Evolutionary conservation across 2,329 filamentous ascomycete genomes (phyloP).

Genomic region (Calonectria hawksworthii): DNA sequence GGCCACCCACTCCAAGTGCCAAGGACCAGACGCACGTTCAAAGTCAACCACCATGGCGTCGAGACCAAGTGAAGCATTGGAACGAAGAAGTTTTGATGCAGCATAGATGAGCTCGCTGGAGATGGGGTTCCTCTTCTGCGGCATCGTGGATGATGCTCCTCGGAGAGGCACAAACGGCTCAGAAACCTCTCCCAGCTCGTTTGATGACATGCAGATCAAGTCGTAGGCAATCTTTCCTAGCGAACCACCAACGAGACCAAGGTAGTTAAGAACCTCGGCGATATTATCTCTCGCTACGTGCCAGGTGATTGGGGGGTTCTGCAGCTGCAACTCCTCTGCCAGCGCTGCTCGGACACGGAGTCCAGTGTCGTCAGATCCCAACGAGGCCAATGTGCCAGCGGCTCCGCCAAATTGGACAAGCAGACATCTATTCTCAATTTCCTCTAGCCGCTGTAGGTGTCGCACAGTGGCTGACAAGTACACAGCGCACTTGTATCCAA

Average conservation of each 20-base stretch:
- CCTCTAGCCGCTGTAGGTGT: conserved; percentile 61
- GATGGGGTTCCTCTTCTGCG: conserved; percentile 71
- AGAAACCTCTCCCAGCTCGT: conserved; percentile 63
- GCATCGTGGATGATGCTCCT: conserved; percentile 69
- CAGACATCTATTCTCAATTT: conserved; percentile 61
- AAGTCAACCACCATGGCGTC: conserved; percentile 72
- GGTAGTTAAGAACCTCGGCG: conserved; percentile 66
- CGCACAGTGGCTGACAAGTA: conserved; percentile 65
- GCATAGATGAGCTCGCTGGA: conserved; percentile 70
- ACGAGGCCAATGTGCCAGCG: conserved; percentile 66
- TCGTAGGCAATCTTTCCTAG: conserved; percentile 70
- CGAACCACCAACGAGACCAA: conserved; percentile 66
- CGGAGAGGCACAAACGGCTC: conserved; percentile 69
- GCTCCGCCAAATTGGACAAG: conserved; percentile 71
- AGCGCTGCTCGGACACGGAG: conserved; percentile 63
- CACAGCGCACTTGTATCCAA: conserved; percentile 70
- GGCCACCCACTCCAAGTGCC: conserved; percentile 72
- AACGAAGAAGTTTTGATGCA: conserved; percentile 65
- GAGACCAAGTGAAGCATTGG: conserved; percentile 65
- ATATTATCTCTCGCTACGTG: conserved; percentile 68
- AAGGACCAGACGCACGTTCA: conserved; percentile 69
- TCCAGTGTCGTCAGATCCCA: conserved; percentile 62
- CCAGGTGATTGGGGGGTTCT: conserved; percentile 68
- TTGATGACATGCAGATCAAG: conserved; percentile 68
- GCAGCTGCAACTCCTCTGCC: conserved; percentile 61